A percentile compares a stretch with the other conserved stretches of the same genome.
Conservation (phyloP, 2,329 filamentous ascomycete genomes). For the Ophiostoma tasmaniense region DNA sequence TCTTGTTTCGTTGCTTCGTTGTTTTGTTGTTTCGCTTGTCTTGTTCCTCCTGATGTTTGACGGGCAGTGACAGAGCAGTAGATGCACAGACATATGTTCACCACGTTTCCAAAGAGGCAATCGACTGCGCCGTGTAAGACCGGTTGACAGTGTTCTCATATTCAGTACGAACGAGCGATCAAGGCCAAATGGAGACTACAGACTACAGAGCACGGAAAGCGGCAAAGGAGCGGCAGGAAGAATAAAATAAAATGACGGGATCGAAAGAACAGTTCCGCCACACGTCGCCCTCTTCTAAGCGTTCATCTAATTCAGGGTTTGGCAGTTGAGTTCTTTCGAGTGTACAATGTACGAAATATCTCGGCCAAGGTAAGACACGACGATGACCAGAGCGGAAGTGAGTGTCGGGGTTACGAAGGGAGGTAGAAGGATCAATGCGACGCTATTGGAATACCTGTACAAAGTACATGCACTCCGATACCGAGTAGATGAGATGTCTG, state of each 20-base stretch:
- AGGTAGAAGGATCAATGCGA: neutral
- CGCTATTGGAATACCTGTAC: neutral
- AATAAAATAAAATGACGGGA: too few relatives aligned
- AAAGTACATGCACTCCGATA: too few relatives aligned
- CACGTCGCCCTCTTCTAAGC: neutral
- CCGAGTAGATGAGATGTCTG: neutral
- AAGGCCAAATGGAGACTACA: neutral
- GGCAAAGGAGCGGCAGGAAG: neutral
- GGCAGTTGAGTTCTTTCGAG: neutral
- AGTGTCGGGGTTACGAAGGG: neutral
- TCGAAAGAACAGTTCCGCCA: neutral
- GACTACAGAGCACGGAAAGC: neutral
- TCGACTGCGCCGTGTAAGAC: slow-evolving; percentile 3
- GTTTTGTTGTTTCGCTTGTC: neutral
- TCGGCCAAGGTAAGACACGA: neutral
- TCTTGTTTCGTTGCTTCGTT: too few relatives aligned
- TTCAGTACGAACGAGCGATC: too few relatives aligned
- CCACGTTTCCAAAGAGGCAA: neutral
- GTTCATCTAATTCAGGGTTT: neutral
- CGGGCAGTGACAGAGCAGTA: neutral
- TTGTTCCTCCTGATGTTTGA: neutral
- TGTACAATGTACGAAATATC: neutral
- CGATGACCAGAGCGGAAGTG: neutral
- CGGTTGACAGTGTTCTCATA: too few relatives aligned
- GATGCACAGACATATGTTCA: neutral